A percentile compares a stretch with the other conserved stretches of the same genome.
Evolutionary conservation across 2,329 filamentous ascomycete genomes (phyloP).

Genomic region (Spiromastix sp.): DNA sequence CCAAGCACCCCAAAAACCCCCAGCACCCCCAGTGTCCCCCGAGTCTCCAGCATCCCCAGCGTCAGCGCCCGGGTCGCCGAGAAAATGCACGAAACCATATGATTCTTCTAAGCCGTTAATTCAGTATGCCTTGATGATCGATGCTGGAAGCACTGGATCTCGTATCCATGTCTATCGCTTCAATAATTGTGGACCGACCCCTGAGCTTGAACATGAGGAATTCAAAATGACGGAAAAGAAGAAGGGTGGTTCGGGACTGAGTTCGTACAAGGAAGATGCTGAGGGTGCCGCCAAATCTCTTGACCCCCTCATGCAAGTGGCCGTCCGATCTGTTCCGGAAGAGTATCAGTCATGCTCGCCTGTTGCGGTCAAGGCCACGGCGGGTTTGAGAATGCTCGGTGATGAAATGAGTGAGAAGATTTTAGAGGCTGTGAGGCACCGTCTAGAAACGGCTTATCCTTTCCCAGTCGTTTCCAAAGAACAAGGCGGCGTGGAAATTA

Average conservation of each 20-base stretch:
- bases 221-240: conserved; percentile 90
- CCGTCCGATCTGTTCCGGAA: conserved; percentile 74
- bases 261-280: conserved; percentile 76
- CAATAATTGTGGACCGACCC: conserved; percentile 96
- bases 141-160: conserved; percentile 94
- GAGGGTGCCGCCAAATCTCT: conserved; percentile 82
- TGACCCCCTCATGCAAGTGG: conserved; percentile 77
- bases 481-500: conserved; percentile 83
- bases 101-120: conserved; percentile 86
- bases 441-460: conserved; percentile 80
- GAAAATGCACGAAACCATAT: conserved; percentile 71
- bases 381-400: conserved; percentile 80
- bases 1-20: too few relatives aligned
- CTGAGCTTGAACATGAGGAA: conserved; percentile 82
- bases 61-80: too few relatives aligned
- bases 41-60: too few relatives aligned
- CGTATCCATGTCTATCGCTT: conserved; percentile 98
- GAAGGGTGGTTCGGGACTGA: conserved; percentile 67
- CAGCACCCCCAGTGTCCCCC: too few relatives aligned
- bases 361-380: conserved; percentile 95
- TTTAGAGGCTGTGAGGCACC: conserved; percentile 68
- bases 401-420: conserved; percentile 72
- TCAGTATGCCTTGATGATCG: conserved; percentile 97
- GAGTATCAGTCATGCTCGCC: conserved; percentile 86
- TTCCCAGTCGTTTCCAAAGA: conserved; percentile 86